These are phyloP conservation scores for Xylaria bambusicola DNA, from an alignment of 495 filamentous ascomycete genomes.

Conservation along the genomic window DNA sequence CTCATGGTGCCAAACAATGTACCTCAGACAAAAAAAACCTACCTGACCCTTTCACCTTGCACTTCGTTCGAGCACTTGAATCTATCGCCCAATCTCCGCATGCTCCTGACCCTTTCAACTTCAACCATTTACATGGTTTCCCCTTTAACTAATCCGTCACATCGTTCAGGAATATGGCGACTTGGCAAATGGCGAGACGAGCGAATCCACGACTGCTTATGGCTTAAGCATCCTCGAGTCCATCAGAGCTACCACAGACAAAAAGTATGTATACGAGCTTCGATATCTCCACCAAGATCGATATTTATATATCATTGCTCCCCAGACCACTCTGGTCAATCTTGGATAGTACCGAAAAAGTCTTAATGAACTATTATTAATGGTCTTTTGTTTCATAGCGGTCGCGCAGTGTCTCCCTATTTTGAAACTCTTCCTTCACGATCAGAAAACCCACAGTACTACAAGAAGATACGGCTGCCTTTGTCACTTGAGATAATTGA, in stretches of 20 bases:
- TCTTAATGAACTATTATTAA: constrained; percentile 18
- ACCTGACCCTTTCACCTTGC: constrained; percentile 20
- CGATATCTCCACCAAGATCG: constrained; percentile 1
- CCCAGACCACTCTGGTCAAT: not conserved
- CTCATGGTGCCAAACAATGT: constrained; percentile 2
- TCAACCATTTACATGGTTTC: constrained; percentile 5
- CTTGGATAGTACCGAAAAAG: not conserved
- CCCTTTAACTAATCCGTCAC: constrained; percentile 18
- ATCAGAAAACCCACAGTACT: constrained; percentile 69
- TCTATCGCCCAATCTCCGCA: not conserved
- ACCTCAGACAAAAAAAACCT: not conserved
- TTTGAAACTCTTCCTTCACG: constrained; percentile 70
- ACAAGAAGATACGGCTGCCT: constrained; percentile 67
- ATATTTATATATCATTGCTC: constrained; percentile 5
- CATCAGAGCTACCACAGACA: constrained; percentile 68
- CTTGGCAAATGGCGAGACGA: constrained; percentile 53
- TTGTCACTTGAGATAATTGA: constrained; percentile 76
- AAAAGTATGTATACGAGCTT: constrained; percentile 55
- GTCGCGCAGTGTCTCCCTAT: constrained; percentile 66
- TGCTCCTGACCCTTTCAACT: too few relatives aligned
- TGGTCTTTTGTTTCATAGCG: constrained; percentile 44
- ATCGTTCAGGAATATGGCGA: constrained; percentile 37
- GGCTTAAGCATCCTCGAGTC: constrained; percentile 67
- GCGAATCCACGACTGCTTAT: constrained; percentile 64
- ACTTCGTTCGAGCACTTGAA: not conserved